Conservation (phyloP, 306 rosid species). For the Crataegus laevigata region DNA sequence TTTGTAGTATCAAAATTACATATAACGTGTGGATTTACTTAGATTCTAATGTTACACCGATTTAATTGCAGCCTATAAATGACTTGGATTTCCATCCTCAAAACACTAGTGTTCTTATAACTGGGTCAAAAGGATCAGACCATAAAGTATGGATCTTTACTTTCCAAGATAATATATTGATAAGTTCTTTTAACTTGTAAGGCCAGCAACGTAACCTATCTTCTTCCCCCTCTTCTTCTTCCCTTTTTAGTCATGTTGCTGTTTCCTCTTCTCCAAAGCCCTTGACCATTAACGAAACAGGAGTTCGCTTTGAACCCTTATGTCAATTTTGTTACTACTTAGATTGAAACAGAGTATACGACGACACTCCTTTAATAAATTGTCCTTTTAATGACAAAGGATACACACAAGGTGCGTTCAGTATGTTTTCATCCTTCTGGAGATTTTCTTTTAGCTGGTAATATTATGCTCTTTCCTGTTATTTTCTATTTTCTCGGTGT, state of each 20-base stretch:
- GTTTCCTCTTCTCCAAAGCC: not conserved
- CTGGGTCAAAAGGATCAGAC: conserved; percentile 93
- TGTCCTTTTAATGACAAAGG: conserved; percentile 38
- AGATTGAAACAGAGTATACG: conserved; percentile 7
- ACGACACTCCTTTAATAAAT: not conserved
- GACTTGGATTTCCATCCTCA: conserved; percentile 97
- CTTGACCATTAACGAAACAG: conserved; percentile 1
- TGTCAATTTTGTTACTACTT: not conserved
- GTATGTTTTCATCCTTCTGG: conserved; percentile 92
- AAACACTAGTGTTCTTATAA: conserved; percentile 61
- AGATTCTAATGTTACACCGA: conserved; percentile 6
- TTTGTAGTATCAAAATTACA: not conserved
- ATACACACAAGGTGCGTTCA: conserved; percentile 89
- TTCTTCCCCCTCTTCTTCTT: not conserved
- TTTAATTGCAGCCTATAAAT: conserved; percentile 74
- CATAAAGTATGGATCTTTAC: conserved; percentile 52
- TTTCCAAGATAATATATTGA: not conserved
- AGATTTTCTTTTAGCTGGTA: conserved; percentile 86
- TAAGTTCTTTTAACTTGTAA: not conserved
- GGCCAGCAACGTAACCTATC: not conserved
- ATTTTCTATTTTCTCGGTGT: not conserved
- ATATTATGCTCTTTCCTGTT: not conserved
- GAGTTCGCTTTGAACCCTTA: not conserved
- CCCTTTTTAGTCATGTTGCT: conserved; percentile 10
- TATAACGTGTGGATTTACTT: not conserved